Evolutionary conservation across 2,329 filamentous ascomycete genomes (phyloP).

Genomic region (Cladosporium sp.): DNA sequence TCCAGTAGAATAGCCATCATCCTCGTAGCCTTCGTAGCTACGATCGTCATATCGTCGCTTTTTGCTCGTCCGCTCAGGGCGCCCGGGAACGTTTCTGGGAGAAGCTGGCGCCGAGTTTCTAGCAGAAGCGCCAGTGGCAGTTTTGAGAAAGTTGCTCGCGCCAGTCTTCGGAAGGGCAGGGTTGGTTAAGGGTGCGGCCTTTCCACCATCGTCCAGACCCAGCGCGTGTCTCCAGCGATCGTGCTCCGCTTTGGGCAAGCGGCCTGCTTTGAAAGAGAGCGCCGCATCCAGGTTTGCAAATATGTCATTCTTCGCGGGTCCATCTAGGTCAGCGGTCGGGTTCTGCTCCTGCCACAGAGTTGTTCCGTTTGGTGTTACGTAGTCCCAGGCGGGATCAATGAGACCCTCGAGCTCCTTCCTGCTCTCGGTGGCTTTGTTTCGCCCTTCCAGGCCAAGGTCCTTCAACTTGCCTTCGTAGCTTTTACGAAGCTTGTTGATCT

Average conservation of each 20-base stretch:
- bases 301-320: constrained; percentile 26
- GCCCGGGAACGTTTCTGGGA: constrained; percentile 42
- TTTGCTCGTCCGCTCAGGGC: constrained; percentile 63
- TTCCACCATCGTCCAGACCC: constrained; percentile 39
- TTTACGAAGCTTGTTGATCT: constrained; percentile 58
- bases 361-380: constrained; percentile 24
- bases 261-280: constrained; percentile 39
- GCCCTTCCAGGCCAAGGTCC: constrained; percentile 44
- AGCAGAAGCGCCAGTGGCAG: constrained; percentile 15
- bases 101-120: constrained; percentile 33
- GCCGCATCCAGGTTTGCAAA: constrained; percentile 38
- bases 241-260: constrained; percentile 37
- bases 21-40: constrained; percentile 65
- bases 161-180: constrained; percentile 15
- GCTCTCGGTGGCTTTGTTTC: constrained; percentile 43
- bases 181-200: constrained; percentile 6
- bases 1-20: constrained; percentile 67
- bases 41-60: constrained; percentile 72
- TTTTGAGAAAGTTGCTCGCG: constrained; percentile 2
- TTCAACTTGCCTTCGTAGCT: constrained; percentile 52
- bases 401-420: constrained; percentile 32
- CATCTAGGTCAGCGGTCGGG: constrained; percentile 27
- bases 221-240: constrained; percentile 40
- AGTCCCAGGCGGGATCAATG: constrained; percentile 30
- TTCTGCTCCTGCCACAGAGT: constrained; percentile 29